Evolutionary conservation across 768 basidiomycete species (phyloP).

Genomic region (Boletus edulis): DNA sequence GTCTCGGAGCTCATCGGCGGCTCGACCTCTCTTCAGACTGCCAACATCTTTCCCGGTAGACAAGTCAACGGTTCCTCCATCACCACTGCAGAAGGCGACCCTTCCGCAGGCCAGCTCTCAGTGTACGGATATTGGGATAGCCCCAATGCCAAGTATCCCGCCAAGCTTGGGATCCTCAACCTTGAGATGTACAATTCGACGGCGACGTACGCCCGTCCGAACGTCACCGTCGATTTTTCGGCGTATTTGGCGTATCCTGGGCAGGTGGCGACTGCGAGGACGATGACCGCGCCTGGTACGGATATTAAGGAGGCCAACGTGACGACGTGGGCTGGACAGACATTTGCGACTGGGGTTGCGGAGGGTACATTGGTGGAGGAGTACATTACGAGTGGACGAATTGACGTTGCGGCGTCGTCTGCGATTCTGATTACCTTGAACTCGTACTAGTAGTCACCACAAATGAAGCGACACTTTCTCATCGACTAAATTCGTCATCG

Average conservation of each 20-base stretch:
- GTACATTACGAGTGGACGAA: slow-evolving; percentile 30
- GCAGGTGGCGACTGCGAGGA: slow-evolving; percentile 35
- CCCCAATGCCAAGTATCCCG: slow-evolving; percentile 30
- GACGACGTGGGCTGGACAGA: slow-evolving; percentile 53
- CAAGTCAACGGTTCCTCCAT: slow-evolving; percentile 52
- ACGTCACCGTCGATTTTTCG: slow-evolving; percentile 45
- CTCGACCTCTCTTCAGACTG: slow-evolving; percentile 42
- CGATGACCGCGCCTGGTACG: slow-evolving; percentile 47
- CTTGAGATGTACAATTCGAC: slow-evolving; percentile 52
- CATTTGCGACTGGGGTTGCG: slow-evolving; percentile 38
- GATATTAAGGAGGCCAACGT: slow-evolving; percentile 42
- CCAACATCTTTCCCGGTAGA: slow-evolving; percentile 51
- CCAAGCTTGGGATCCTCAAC: slow-evolving; percentile 49
- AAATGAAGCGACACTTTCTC: too few species aligned
- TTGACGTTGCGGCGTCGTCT: slow-evolving; percentile 38
- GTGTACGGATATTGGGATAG: slow-evolving; percentile 52
- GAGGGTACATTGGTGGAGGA: slow-evolving; percentile 41
- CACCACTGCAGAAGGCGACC: slow-evolving; percentile 48
- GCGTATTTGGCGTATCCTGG: slow-evolving; percentile 32
- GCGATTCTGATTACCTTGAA: slow-evolving; percentile 32
- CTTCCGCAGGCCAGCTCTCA: slow-evolving; percentile 46
- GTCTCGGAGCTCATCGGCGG: slow-evolving; percentile 45
- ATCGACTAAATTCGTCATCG: neutral
- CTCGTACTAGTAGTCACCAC: neutral
- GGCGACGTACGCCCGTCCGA: slow-evolving; percentile 39